These are phyloP conservation scores for Colletotrichum graminicola DNA, from an alignment of 2,329 filamentous ascomycete species.

Conservation along the genomic window DNA sequence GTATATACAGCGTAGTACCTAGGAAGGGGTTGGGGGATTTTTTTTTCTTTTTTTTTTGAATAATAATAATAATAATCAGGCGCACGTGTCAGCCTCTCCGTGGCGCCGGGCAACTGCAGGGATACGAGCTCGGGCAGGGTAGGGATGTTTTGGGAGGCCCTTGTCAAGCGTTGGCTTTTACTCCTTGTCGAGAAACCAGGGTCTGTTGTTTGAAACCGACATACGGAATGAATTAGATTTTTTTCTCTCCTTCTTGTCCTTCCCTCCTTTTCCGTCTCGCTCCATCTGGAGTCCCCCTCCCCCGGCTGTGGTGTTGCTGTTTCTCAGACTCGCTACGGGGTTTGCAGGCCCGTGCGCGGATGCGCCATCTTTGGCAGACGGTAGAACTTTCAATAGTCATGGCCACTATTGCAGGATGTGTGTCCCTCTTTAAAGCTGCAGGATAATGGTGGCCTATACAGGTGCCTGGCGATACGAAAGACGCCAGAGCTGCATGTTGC, in stretches of 20 bases:
- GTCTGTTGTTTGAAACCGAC: slow-evolving; percentile 36
- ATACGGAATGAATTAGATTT: slow-evolving; percentile 12
- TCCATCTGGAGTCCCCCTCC: neutral
- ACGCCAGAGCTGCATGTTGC: slow-evolving; percentile 18
- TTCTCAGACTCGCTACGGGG: neutral
- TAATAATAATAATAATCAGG: neutral
- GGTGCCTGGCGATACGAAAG: neutral
- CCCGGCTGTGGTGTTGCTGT: neutral
- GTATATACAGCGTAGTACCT: too few species aligned
- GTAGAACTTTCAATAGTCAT: slow-evolving; percentile 6
- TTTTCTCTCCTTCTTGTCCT: neutral
- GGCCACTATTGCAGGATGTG: neutral
- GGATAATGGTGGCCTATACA: neutral
- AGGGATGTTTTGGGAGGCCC: slow-evolving; percentile 29
- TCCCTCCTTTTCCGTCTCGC: neutral
- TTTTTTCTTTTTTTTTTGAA: too few species aligned
- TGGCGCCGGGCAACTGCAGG: slow-evolving; percentile 33
- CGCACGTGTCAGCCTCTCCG: slow-evolving; percentile 35
- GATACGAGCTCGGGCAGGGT: slow-evolving; percentile 32
- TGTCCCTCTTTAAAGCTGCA: neutral
- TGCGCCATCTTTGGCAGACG: neutral
- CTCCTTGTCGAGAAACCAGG: slow-evolving; percentile 23
- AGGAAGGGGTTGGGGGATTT: neutral
- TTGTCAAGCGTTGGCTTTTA: slow-evolving; percentile 24
- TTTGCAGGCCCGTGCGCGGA: neutral